Percentiles rank a stretch among this genome's conserved stretches.
Evolutionary conservation across 176 grass and related monocot species (phyloP).

Genomic region (Dactylis glomerata): DNA sequence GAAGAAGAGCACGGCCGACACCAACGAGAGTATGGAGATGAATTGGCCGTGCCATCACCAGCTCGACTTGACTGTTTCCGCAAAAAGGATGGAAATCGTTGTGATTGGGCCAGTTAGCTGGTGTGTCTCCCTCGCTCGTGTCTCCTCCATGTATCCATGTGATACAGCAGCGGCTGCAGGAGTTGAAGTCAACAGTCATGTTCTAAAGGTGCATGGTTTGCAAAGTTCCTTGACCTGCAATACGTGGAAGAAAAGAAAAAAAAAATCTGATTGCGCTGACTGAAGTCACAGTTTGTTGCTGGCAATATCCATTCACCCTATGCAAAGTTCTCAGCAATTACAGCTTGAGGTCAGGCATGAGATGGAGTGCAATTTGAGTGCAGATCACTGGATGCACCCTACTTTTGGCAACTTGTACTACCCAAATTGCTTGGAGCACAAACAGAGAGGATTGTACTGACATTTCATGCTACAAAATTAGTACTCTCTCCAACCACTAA

Average conservation of each 20-base stretch:
- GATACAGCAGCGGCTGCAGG: not conserved
- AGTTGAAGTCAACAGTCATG: not conserved
- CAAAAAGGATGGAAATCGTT: not conserved
- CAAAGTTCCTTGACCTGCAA: not conserved
- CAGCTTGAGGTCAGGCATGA: not conserved
- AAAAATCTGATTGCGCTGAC: not conserved
- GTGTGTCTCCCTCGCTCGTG: constrained; percentile 4
- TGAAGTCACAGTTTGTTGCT: not conserved
- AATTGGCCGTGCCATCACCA: not conserved
- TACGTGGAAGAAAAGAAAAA: not conserved
- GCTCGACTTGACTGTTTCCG: not conserved
- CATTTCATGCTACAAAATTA: too few species aligned
- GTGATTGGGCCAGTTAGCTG: constrained; percentile 11
- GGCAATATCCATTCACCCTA: not conserved
- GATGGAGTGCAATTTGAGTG: not conserved
- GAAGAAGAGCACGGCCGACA: constrained; percentile 16
- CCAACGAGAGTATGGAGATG: not conserved
- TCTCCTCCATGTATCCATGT: not conserved
- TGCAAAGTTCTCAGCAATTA: not conserved
- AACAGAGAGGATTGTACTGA: not conserved
- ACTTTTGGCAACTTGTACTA: too few species aligned
- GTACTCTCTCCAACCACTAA: too few species aligned
- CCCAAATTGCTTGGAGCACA: not conserved
- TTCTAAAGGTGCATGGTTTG: not conserved
- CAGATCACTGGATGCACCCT: not conserved